These are phyloP conservation scores for Cicer cuneatum DNA, from an alignment of 306 rosid species.

Conservation along the genomic window DNA sequence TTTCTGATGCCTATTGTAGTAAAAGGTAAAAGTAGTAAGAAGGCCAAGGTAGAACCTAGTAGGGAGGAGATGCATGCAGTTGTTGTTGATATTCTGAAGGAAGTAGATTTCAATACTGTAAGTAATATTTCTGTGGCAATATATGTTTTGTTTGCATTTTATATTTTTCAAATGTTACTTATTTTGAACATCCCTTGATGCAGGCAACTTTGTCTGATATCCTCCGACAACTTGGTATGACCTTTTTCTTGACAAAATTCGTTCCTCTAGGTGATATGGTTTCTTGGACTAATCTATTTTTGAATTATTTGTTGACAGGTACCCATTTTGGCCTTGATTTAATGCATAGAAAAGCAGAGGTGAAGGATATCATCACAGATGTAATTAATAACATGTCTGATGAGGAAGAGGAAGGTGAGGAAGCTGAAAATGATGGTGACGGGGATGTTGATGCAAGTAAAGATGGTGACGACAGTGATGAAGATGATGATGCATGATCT, in stretches of 20 bases:
- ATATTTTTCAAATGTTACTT: not conserved
- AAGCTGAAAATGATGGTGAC: conserved; percentile 61
- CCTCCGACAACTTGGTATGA: conserved; percentile 92
- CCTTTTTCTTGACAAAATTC: conserved; percentile 14
- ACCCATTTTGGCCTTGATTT: conserved; percentile 86
- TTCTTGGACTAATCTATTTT: conserved; percentile 39
- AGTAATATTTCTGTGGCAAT: conserved; percentile 44
- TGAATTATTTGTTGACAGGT: conserved; percentile 57
- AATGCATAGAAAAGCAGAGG: conserved; percentile 98
- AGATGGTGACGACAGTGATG: conserved; percentile 53
- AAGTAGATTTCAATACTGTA: conserved; percentile 96
- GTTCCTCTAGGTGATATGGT: not conserved
- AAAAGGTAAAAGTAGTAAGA: conserved; percentile 80
- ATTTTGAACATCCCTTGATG: conserved; percentile 38
- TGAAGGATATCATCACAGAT: conserved; percentile 94
- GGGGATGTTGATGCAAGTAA: conserved; percentile 60
- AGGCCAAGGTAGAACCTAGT: conserved; percentile 80
- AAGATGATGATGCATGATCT: conserved; percentile 50
- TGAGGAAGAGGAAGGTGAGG: conserved; percentile 85
- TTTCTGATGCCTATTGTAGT: conserved; percentile 51
- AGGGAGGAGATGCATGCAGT: conserved; percentile 84
- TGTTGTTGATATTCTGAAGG: conserved; percentile 84
- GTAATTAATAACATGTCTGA: conserved; percentile 95
- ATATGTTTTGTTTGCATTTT: conserved; percentile 18
- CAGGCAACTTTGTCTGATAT: conserved; percentile 98